Conservation (phyloP, 305 asterid genomes). For the Stenogyne calaminthoides region DNA sequence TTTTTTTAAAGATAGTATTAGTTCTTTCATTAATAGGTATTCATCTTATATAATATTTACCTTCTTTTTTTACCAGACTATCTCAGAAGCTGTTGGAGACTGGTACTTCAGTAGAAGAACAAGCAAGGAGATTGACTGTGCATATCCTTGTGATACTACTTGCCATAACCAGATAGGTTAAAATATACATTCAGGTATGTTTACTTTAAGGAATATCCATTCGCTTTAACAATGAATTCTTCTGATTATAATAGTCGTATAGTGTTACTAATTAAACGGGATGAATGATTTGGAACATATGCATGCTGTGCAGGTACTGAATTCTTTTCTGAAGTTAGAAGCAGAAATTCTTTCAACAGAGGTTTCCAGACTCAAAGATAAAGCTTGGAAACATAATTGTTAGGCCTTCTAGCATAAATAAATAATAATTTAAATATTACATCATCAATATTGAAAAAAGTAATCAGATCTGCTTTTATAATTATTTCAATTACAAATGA, state of each 20-base stretch:
- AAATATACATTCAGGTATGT: slow-evolving; percentile 34
- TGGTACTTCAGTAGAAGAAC: slow-evolving; percentile 81
- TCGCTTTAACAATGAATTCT: too few relatives aligned
- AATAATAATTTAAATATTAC: background rate
- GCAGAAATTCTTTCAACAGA: slow-evolving; percentile 30
- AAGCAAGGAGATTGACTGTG: slow-evolving; percentile 77
- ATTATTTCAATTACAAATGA: too few relatives aligned
- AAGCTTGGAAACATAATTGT: slow-evolving; percentile 2
- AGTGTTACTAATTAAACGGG: too few relatives aligned
- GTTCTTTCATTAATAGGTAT: too few relatives aligned
- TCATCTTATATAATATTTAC: background rate
- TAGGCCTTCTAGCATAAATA: slow-evolving; percentile 8
- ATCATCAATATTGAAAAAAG: slow-evolving; percentile 10
- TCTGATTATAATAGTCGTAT: too few relatives aligned
- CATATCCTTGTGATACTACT: slow-evolving; percentile 79
- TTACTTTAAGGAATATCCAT: background rate
- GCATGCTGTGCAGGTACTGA: slow-evolving; percentile 27
- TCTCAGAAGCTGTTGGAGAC: slow-evolving; percentile 88
- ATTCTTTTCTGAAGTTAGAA: slow-evolving; percentile 8
- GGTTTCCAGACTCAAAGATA: slow-evolving; percentile 30
- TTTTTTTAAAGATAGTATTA: too few relatives aligned
- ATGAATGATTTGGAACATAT: background rate
- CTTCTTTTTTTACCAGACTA: slow-evolving; percentile 45
- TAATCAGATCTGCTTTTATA: too few relatives aligned
- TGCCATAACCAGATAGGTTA: slow-evolving; percentile 63